These are phyloP conservation scores for Penicillium angulare DNA, from an alignment of 495 filamentous ascomycete genomes.

Conservation along the genomic window DNA sequence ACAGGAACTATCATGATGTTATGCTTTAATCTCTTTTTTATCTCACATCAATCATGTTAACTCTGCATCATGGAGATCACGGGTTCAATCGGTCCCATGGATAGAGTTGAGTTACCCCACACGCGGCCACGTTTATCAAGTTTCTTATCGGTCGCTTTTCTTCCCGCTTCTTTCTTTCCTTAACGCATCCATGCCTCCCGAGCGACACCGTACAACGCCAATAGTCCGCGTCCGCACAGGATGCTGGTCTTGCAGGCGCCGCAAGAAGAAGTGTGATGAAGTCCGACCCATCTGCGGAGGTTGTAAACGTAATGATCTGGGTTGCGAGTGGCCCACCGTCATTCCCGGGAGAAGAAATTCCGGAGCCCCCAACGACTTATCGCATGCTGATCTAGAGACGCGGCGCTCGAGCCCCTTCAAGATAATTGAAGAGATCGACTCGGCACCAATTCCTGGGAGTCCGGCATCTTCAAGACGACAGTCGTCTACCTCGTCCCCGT, in stretches of 20 bases:
- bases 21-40: not conserved
- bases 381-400: not conserved
- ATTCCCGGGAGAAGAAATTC: conserved; percentile 19
- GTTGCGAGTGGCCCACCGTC: conserved; percentile 31
- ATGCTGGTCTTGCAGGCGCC: conserved; percentile 78
- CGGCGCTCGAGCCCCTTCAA: conserved; percentile 6
- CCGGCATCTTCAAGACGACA: conserved; percentile 13
- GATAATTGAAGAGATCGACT: conserved; percentile 12
- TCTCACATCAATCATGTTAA: not conserved
- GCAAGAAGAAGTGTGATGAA: conserved; percentile 96
- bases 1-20: no score
- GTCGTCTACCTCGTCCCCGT: conserved; percentile 19
- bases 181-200: conserved; percentile 25
- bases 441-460: conserved; percentile 2
- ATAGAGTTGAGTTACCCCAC: conserved; percentile 3
- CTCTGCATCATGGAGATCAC: not conserved
- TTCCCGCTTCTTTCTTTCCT: not conserved
- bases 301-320: conserved; percentile 38
- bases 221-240: conserved; percentile 57
- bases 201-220: conserved; percentile 27
- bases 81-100: not conserved
- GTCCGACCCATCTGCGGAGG: conserved; percentile 68
- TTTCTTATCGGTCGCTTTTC: not conserved
- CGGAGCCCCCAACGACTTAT: not conserved
- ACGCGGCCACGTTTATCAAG: not conserved